Evolutionary conservation across 2,329 filamentous ascomycete genomes (phyloP).

Genomic region (Fusarium proliferatum): DNA sequence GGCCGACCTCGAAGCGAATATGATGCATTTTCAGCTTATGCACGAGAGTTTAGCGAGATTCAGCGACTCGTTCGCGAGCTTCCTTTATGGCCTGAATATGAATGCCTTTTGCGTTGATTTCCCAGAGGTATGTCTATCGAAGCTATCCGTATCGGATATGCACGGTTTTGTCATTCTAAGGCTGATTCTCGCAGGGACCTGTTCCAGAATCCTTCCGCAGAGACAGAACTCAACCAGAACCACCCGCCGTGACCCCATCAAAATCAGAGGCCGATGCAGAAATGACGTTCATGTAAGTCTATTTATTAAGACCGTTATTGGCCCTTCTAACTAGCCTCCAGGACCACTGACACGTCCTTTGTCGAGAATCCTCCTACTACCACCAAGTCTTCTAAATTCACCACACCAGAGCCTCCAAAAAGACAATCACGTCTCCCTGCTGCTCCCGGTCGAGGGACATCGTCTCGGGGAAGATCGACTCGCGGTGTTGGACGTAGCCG

Average conservation of each 20-base stretch:
- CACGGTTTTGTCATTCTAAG: neutral
- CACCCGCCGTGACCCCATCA: slow-evolving; percentile 45
- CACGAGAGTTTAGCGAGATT: slow-evolving; percentile 94
- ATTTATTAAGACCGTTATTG: neutral
- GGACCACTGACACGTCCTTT: slow-evolving; percentile 92
- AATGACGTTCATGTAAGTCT: slow-evolving; percentile 82
- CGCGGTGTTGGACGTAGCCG: slow-evolving; percentile 50
- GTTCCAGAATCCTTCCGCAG: slow-evolving; percentile 84
- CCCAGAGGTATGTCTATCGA: slow-evolving; percentile 73
- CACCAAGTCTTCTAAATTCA: slow-evolving; percentile 62
- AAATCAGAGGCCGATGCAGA: slow-evolving; percentile 66
- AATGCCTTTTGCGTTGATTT: slow-evolving; percentile 99
- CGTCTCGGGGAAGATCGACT: slow-evolving; percentile 47
- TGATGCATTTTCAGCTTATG: slow-evolving; percentile 97
- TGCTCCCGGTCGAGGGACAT: slow-evolving; percentile 53
- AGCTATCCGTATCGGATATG: neutral
- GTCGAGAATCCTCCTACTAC: slow-evolving; percentile 81
- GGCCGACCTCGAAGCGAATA: slow-evolving; percentile 95
- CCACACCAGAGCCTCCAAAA: slow-evolving; percentile 50
- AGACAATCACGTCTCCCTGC: slow-evolving; percentile 62
- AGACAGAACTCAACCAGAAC: slow-evolving; percentile 67
- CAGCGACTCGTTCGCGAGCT: slow-evolving; percentile 94
- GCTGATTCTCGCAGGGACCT: slow-evolving; percentile 69
- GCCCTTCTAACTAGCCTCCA: slow-evolving; percentile 51
- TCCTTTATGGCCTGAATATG: slow-evolving; percentile 97